Conservation (phyloP, 2,329 filamentous ascomycete genomes). For the Microcyclosporella mali region DNA sequence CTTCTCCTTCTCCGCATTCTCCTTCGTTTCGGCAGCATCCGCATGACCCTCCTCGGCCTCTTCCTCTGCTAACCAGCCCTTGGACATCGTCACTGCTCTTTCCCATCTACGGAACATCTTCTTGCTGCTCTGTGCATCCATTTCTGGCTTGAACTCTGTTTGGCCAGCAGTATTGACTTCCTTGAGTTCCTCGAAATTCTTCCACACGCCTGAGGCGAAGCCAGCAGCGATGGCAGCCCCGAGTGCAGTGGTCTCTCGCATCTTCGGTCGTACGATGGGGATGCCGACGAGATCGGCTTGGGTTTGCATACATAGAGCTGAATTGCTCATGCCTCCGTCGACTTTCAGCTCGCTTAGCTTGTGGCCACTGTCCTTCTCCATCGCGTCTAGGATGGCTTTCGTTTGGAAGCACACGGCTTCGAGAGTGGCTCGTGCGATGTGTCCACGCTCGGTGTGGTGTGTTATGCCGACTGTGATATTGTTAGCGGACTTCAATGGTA, state of each 20-base stretch:
- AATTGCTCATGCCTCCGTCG: constrained; percentile 84
- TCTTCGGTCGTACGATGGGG: constrained; percentile 72
- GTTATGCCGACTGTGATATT: constrained; percentile 27
- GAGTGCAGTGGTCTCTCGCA: constrained; percentile 85
- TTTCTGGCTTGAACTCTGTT: constrained; percentile 63
- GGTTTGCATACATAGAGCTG: constrained; percentile 82
- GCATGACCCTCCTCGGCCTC: constrained; percentile 12
- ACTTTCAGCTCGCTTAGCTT: constrained; percentile 70
- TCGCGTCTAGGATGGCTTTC: constrained; percentile 85
- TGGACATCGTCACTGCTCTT: constrained; percentile 72
- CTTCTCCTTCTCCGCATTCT: constrained; percentile 9
- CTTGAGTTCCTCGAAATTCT: constrained; percentile 65
- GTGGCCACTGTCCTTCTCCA: constrained; percentile 79
- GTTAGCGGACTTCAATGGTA: not conserved
- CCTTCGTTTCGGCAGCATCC: constrained; percentile 9
- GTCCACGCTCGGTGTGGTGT: constrained; percentile 74
- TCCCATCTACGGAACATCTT: constrained; percentile 66
- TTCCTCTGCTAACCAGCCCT: constrained; percentile 52
- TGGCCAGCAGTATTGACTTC: constrained; percentile 65
- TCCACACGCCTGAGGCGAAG: constrained; percentile 73
- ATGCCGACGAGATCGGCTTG: constrained; percentile 83
- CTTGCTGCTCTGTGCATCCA: constrained; percentile 48
- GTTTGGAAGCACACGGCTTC: constrained; percentile 92
- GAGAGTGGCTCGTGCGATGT: constrained; percentile 81
- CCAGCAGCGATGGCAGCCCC: constrained; percentile 85